Conservation (phyloP, 768 basidiomycete species). For the Hypsizygus marmoreus region DNA sequence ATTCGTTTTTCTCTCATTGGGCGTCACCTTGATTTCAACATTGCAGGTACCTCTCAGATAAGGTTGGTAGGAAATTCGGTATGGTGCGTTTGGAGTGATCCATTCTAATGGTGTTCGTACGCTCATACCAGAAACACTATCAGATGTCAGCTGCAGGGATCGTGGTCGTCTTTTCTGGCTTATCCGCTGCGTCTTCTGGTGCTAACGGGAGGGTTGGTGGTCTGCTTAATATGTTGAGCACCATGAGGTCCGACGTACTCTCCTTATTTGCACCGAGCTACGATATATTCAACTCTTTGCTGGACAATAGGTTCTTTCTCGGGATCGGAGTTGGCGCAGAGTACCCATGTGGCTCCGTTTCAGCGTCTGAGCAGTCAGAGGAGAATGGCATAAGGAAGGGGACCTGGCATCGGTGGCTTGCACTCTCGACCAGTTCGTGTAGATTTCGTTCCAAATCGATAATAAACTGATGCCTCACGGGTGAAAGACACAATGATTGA, state of each 20-base stretch:
- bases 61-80: conserved; percentile 82
- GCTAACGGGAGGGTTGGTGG: conserved; percentile 67
- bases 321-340: conserved; percentile 89
- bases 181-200: conserved; percentile 84
- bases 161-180: conserved; percentile 77
- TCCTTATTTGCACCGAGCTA: no score
- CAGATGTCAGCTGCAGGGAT: conserved; percentile 82
- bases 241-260: conserved; percentile 57
- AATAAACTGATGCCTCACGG: conserved; percentile 1
- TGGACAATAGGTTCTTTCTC: conserved; percentile 70
- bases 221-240: conserved; percentile 73
- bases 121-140: no score
- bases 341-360: conserved; percentile 88
- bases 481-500: conserved; percentile 78
- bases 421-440: conserved; percentile 78
- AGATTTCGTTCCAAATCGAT: not conserved
- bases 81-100: conserved; percentile 58
- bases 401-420: conserved; percentile 82
- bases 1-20: no score
- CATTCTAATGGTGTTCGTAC: not conserved
- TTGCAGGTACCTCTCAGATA: conserved; percentile 86
- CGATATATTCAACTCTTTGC: not conserved
- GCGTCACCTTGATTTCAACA: no score
- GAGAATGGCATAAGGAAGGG: conserved; percentile 73
- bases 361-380: conserved; percentile 88